A percentile compares a stretch with the other conserved stretches of the same genome.
Evolutionary conservation across 1,284 basidiomycete species (phyloP).

Genomic region (Clitocybe nebularis): DNA sequence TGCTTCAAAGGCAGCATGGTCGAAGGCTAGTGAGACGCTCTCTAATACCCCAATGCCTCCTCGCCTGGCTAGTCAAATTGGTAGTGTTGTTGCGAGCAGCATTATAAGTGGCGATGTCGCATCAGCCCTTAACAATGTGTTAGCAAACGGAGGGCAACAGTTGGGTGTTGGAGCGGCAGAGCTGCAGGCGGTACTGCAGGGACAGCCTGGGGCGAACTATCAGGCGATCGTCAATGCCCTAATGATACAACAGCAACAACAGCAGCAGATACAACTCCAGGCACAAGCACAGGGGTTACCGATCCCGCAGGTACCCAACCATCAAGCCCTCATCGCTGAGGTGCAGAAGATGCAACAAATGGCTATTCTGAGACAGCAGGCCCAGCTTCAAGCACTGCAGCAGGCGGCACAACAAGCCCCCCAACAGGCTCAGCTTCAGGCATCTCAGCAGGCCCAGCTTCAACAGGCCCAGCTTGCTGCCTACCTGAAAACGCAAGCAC

Average conservation of each 20-base stretch:
- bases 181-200: slow-evolving; percentile 27
- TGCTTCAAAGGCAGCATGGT: slow-evolving; percentile 11
- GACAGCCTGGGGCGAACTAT: slow-evolving; percentile 26
- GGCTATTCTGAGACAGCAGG: no score
- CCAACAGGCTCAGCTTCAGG: no score
- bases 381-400: no score
- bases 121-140: no score
- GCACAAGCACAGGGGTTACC: slow-evolving; percentile 4
- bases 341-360: no score
- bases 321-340: no score
- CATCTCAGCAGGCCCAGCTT: no score
- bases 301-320: no score
- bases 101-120: neutral
- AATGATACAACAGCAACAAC: slow-evolving; percentile 25
- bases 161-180: slow-evolving; percentile 21
- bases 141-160: neutral
- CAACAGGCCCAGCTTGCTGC: no score
- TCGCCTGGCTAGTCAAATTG: neutral
- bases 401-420: no score
- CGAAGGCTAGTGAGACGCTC: slow-evolving; percentile 5
- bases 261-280: slow-evolving; percentile 16
- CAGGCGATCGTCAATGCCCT: slow-evolving; percentile 25
- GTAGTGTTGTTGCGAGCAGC: slow-evolving; percentile 7
- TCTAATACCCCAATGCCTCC: neutral
- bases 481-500: no score